Percentiles rank a stretch among this genome's conserved stretches.
Evolutionary conservation across 2,329 filamentous ascomycete species (phyloP).

Genomic region (Aureobasidium lini): DNA sequence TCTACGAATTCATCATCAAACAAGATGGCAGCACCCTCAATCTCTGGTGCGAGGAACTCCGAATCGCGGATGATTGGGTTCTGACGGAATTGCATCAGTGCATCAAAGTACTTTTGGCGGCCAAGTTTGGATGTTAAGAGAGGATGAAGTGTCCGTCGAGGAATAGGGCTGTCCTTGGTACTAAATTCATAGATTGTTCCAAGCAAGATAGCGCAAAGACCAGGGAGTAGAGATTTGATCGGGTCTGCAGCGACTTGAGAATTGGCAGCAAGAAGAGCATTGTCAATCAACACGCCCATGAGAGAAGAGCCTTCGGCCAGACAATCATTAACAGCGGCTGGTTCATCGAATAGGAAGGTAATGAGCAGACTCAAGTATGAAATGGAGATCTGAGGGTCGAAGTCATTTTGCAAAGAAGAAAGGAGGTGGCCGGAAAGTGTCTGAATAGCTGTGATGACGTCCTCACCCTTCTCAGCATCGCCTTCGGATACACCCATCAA

Average conservation of each 20-base stretch:
- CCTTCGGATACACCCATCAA: slow-evolving; percentile 82
- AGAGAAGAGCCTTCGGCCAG: slow-evolving; percentile 85
- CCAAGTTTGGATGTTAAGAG: slow-evolving; percentile 71
- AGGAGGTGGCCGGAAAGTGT: slow-evolving; percentile 80
- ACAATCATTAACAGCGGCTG: slow-evolving; percentile 87
- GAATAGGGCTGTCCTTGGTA: slow-evolving; percentile 89
- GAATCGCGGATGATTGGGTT: slow-evolving; percentile 69
- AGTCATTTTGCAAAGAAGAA: slow-evolving; percentile 63
- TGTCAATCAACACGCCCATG: slow-evolving; percentile 42
- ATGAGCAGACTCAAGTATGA: slow-evolving; percentile 86
- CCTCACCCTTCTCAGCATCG: slow-evolving; percentile 80
- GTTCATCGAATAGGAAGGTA: slow-evolving; percentile 86
- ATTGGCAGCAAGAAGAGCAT: slow-evolving; percentile 48
- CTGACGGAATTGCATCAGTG: slow-evolving; percentile 67
- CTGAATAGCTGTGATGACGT: slow-evolving; percentile 91
- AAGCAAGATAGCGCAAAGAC: slow-evolving; percentile 74
- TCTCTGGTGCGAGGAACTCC: slow-evolving; percentile 52
- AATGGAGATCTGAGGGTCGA: slow-evolving; percentile 71
- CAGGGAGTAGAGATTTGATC: slow-evolving; percentile 63
- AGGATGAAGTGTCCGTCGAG: slow-evolving; percentile 70
- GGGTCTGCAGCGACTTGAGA: slow-evolving; percentile 28
- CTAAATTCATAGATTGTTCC: slow-evolving; percentile 95
- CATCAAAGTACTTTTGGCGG: slow-evolving; percentile 79
- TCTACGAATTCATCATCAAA: slow-evolving; percentile 84
- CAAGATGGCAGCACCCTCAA: slow-evolving; percentile 22